Base-by-base conservation (phyloP, 495 filamentous ascomycete genomes). In the Talaromyces nanjingensis region DNA sequence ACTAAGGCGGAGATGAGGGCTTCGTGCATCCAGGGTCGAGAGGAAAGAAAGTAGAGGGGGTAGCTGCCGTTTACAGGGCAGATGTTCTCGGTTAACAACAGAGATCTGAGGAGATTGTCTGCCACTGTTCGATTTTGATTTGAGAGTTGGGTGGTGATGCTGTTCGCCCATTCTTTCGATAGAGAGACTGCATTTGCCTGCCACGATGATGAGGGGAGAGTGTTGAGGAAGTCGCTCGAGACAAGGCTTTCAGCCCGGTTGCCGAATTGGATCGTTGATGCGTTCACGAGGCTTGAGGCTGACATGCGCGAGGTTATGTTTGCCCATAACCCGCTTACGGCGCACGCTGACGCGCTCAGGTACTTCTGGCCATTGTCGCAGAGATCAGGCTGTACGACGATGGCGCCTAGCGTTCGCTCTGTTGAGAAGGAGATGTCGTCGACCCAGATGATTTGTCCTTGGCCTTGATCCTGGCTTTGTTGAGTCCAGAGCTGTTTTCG, bases 81-180 rank as follows among this genome's bases (percentile, higher is more conserved):
- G 14, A 59, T 24, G 16, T 37, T 37, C 11, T 59, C 57, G 18
- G 57, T 59, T 14, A 59, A 9, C 37, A 59, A 59, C 16, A 59
- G 6, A 11, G 57, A 59, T 18, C 57, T 20, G 14, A 59, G 57
- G 29, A 59, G 57, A 14, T 59, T 59, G 20, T 59, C 57, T 39
- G 57, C 57, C 34, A 59, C 57, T 9, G 57, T 59, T 9, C 57
- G 57, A 14, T 59, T 59, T 16, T 59, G 57, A 39, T 59, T 59
- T 18, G 29, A 16, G 12, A 59, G 39, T 20, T 39, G 29, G 2
- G 57, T 6, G 34, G 57, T 59, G 57, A 59, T 59, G 33, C 57
- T 59, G 20, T 59, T 24, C 57, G 57, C 57, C 57, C 57, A 59
- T 11, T 39, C 29, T 22, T 39, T 33, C 3, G 57, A 59, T 39